These are phyloP conservation scores for Debaryomyces udenii DNA, from an alignment of 1,139 yeast species.

Conservation along the genomic window DNA sequence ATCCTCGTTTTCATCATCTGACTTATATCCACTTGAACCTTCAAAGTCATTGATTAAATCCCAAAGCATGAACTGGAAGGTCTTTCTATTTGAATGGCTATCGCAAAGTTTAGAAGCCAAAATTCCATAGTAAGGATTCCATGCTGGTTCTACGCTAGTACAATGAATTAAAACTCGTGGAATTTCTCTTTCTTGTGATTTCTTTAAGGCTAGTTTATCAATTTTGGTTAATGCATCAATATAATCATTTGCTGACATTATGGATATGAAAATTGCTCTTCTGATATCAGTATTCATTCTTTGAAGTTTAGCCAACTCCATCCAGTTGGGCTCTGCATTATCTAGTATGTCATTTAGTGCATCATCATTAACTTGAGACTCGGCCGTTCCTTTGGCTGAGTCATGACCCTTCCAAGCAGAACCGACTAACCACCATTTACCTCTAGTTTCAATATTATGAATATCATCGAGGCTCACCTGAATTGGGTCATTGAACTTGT, in stretches of 20 bases:
- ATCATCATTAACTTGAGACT: conserved; percentile 33
- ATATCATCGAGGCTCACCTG: conserved; percentile 87
- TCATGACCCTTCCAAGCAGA: conserved; percentile 88
- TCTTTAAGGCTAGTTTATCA: conserved; percentile 77
- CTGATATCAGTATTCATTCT: conserved; percentile 96
- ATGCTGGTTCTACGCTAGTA: conserved; percentile 76
- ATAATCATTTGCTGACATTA: conserved; percentile 94
- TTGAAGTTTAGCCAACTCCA: conserved; percentile 79
- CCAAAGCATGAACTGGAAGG: conserved; percentile 91
- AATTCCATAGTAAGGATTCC: conserved; percentile 89
- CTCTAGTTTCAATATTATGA: conserved; percentile 69
- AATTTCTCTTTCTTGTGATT: conserved; percentile 84
- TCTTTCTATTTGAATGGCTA: conserved; percentile 70
- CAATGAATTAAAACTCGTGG: conserved; percentile 87
- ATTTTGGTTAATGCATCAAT: conserved; percentile 83
- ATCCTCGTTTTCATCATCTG: conserved; percentile 40
- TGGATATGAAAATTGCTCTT: conserved; percentile 88
- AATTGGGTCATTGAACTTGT: conserved; percentile 67
- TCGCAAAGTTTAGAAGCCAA: conserved; percentile 77
- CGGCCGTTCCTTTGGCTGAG: conserved; percentile 23
- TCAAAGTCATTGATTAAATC: conserved; percentile 80
- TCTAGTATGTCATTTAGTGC: conserved; percentile 62
- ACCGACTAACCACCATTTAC: conserved; percentile 99
- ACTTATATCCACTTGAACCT: conserved; percentile 41
- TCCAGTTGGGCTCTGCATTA: conserved; percentile 82